These are phyloP conservation scores for Mycogone perniciosa DNA, from an alignment of 2,329 filamentous ascomycete genomes.

Conservation along the genomic window DNA sequence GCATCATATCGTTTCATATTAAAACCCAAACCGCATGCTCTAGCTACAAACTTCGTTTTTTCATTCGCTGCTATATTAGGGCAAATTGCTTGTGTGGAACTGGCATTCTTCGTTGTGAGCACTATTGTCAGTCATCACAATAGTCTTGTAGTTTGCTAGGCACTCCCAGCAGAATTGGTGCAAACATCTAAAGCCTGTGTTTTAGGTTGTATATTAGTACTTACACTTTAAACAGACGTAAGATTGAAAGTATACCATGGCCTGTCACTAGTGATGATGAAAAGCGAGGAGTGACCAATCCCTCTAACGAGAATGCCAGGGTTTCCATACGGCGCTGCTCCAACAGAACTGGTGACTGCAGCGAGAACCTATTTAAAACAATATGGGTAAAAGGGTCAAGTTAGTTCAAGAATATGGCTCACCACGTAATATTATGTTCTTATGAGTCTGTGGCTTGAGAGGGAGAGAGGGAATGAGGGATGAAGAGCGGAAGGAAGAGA, in stretches of 20 bases:
- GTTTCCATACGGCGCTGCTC: neutral
- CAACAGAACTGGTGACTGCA: neutral
- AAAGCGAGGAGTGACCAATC: no score
- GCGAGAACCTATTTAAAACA: neutral
- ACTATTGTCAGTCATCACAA: neutral
- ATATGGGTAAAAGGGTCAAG: neutral
- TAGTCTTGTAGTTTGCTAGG: neutral
- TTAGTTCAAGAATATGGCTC: neutral
- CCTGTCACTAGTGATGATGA: no score
- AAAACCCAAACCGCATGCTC: no score
- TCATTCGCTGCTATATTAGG: no score
- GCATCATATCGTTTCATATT: no score
- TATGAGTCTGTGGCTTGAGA: neutral
- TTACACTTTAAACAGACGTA: neutral
- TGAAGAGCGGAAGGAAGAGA: neutral
- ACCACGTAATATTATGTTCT: neutral
- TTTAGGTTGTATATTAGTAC: neutral
- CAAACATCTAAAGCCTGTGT: neutral
- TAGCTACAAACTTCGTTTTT: no score
- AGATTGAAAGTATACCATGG: neutral
- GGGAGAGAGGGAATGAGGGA: neutral
- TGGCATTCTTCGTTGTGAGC: neutral
- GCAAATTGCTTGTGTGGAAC: slow-evolving; percentile 1
- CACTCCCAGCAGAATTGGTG: slow-evolving; percentile 4
- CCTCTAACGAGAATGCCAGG: no score